These are phyloP conservation scores for Emericellopsis cladophorae DNA, from an alignment of 2,329 filamentous ascomycete species.

Conservation along the genomic window DNA sequence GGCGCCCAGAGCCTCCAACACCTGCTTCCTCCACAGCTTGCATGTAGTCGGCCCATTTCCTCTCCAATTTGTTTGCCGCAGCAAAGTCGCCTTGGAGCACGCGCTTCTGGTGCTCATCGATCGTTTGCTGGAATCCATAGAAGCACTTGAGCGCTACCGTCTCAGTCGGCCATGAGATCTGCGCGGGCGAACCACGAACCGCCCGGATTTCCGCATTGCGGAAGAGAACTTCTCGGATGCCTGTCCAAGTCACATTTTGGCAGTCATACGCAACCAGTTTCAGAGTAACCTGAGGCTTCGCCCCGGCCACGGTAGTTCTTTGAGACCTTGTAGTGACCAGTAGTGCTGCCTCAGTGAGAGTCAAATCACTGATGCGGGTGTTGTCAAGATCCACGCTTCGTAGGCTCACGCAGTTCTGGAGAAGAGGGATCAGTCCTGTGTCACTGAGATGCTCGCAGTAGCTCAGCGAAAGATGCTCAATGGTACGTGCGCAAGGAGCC, in stretches of 20 bases:
- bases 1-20: constrained; percentile 48
- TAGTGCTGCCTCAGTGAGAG: constrained; percentile 72
- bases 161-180: constrained; percentile 55
- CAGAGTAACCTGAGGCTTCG: constrained; percentile 47
- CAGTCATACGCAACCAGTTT: constrained; percentile 83
- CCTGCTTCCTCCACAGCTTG: constrained; percentile 79
- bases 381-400: constrained; percentile 80
- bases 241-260: constrained; percentile 83
- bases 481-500: constrained; percentile 55
- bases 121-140: constrained; percentile 89
- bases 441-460: constrained; percentile 84
- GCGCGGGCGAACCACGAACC: constrained; percentile 22
- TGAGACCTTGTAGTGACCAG: constrained; percentile 56
- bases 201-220: constrained; percentile 66
- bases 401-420: constrained; percentile 62
- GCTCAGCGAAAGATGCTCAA: constrained; percentile 77
- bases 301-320: constrained; percentile 23
- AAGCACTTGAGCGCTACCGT: constrained; percentile 85
- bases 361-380: constrained; percentile 77
- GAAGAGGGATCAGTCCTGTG: constrained; percentile 66
- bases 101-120: constrained; percentile 84
- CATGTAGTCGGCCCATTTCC: constrained; percentile 92
- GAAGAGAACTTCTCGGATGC: constrained; percentile 73
- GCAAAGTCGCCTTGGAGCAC: constrained; percentile 66
- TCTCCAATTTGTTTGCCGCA: constrained; percentile 66